Evolutionary conservation across 805 yeast genomes (phyloP).

Genomic region (Cyberlindnera maclurae): DNA sequence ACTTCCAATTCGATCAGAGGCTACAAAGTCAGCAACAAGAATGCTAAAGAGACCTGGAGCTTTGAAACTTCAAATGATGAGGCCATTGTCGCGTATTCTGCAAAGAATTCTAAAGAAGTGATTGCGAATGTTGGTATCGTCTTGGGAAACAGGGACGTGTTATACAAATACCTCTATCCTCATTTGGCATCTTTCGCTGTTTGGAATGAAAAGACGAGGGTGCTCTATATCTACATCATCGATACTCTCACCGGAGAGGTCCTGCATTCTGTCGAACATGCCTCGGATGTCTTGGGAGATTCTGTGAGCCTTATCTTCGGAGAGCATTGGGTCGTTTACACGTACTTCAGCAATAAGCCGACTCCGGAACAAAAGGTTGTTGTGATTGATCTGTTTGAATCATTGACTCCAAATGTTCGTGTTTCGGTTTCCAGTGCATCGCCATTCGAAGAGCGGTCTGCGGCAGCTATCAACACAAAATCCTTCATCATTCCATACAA

Average conservation of each 20-base stretch:
- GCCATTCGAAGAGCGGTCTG: constrained; percentile 27
- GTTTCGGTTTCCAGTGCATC: constrained; percentile 19
- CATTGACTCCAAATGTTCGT: constrained; percentile 44
- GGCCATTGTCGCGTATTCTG: constrained; percentile 32
- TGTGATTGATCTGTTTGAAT: constrained; percentile 76
- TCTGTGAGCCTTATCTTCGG: constrained; percentile 53
- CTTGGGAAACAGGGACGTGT: constrained; percentile 60
- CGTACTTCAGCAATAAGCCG: constrained; percentile 48
- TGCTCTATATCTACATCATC: constrained; percentile 44
- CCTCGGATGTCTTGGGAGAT: constrained; percentile 33
- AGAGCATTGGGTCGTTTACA: constrained; percentile 77
- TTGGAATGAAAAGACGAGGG: constrained; percentile 21
- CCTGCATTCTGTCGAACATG: constrained; percentile 38
- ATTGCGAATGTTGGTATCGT: constrained; percentile 62
- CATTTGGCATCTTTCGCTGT: constrained; percentile 51
- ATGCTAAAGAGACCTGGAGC: constrained; percentile 32
- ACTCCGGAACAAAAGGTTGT: constrained; percentile 49
- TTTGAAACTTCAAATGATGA: constrained; percentile 26
- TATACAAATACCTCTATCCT: constrained; percentile 81
- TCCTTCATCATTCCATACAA: constrained; percentile 59
- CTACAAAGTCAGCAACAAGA: constrained; percentile 12
- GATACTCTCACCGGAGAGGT: constrained; percentile 68
- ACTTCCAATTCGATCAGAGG: constrained; percentile 22
- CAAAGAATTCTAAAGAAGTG: constrained; percentile 32
- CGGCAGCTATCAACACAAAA: constrained; percentile 44